Evolutionary conservation across 495 filamentous ascomycete genomes (phyloP).

Genomic region (Neurospora sp.): DNA sequence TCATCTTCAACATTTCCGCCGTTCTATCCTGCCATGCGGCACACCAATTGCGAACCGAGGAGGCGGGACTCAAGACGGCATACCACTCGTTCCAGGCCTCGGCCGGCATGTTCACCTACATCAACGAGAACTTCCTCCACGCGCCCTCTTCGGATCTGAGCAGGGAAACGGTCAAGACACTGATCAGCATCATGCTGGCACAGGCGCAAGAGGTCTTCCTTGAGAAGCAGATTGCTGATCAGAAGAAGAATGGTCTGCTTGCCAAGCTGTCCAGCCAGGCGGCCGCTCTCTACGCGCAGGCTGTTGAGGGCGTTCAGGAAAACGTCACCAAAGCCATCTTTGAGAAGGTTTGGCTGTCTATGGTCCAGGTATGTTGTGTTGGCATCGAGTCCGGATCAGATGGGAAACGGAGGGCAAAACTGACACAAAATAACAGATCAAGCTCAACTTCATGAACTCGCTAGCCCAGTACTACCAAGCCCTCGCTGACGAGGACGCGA

Average conservation of each 20-base stretch:
- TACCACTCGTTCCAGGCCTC: slow-evolving; percentile 98
- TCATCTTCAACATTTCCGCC: slow-evolving; percentile 99
- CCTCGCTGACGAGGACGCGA: slow-evolving; percentile 77
- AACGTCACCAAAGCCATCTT: slow-evolving; percentile 87
- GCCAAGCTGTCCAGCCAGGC: slow-evolving; percentile 91
- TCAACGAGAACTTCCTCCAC: slow-evolving; percentile 98
- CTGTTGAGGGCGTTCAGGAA: slow-evolving; percentile 79
- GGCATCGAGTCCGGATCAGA: background rate
- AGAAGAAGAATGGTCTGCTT: slow-evolving; percentile 84
- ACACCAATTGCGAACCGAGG: slow-evolving; percentile 82
- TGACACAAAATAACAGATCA: slow-evolving; percentile 43
- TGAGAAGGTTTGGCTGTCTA: slow-evolving; percentile 85
- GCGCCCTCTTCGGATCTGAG: slow-evolving; percentile 92
- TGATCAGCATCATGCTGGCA: slow-evolving; percentile 87
- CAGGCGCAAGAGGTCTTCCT: slow-evolving; percentile 96
- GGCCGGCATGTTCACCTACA: slow-evolving; percentile 99
- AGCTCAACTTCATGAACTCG: slow-evolving; percentile 74
- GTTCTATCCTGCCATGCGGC: slow-evolving; percentile 94
- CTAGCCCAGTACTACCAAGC: slow-evolving; percentile 92
- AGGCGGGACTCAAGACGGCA: slow-evolving; percentile 84
- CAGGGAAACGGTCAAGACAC: slow-evolving; percentile 84
- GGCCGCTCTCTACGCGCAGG: slow-evolving; percentile 77
- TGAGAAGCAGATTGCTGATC: slow-evolving; percentile 88
- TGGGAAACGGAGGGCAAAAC: background rate
- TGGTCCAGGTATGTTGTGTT: slow-evolving; percentile 54